These are phyloP conservation scores for Lactarius tabidus DNA, from an alignment of 768 basidiomycete genomes.

Conservation along the genomic window DNA sequence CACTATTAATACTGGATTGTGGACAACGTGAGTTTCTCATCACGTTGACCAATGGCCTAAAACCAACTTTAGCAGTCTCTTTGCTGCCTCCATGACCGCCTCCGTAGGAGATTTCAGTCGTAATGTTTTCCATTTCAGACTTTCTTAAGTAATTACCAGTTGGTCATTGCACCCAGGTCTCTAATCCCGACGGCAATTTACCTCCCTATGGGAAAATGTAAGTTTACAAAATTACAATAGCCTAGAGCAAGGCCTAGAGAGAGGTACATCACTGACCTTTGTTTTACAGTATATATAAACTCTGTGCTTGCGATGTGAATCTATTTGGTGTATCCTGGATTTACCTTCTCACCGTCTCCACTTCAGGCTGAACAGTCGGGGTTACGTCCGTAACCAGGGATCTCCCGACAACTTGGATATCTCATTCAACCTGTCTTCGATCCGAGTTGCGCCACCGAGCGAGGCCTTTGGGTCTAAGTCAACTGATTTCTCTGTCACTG, in stretches of 20 bases:
- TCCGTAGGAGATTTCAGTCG: constrained; percentile 16
- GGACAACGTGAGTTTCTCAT: constrained; percentile 25
- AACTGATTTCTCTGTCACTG: too few relatives aligned
- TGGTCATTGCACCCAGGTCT: constrained; percentile 39
- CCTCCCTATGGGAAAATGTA: background rate
- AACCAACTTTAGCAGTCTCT: constrained; percentile 22
- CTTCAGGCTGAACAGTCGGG: background rate
- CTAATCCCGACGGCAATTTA: constrained; percentile 47
- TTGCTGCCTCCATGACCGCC: constrained; percentile 20
- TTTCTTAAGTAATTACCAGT: constrained; percentile 15
- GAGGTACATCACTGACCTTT: background rate
- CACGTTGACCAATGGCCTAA: background rate
- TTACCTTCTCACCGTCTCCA: background rate
- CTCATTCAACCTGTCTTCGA: background rate
- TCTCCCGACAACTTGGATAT: background rate
- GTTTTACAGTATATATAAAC: background rate
- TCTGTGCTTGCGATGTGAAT: background rate
- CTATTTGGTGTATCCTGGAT: background rate
- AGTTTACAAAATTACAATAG: background rate
- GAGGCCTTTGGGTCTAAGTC: background rate
- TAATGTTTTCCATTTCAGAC: background rate
- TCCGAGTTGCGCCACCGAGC: background rate
- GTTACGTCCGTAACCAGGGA: background rate
- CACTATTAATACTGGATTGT: constrained; percentile 29
- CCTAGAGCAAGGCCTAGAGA: too few relatives aligned